These are phyloP conservation scores for Pythium biforme DNA, from an alignment of 352 stramenopile species.

Conservation along the genomic window DNA sequence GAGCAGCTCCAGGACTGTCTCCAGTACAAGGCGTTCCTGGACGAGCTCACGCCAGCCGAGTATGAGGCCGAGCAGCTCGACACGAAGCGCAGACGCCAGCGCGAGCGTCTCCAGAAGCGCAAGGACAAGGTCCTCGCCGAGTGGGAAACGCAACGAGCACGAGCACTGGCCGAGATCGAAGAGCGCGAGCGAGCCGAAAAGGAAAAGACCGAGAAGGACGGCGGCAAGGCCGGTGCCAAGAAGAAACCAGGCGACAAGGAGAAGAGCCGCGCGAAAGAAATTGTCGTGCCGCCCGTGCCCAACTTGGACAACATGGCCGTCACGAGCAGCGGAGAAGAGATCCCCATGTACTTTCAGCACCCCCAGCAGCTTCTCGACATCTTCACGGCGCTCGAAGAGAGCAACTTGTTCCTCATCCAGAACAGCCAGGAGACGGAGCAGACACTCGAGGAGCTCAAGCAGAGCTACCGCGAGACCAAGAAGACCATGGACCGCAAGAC, in stretches of 20 bases:
- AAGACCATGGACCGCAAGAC: constrained; percentile 89
- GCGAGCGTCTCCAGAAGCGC: constrained; percentile 57
- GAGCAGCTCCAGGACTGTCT: constrained; percentile 94
- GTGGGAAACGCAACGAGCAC: constrained; percentile 59
- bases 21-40: constrained; percentile 93
- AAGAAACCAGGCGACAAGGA: constrained; percentile 47
- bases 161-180: constrained; percentile 61
- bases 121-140: constrained; percentile 71
- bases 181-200: constrained; percentile 56
- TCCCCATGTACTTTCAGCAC: constrained; percentile 95
- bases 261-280: constrained; percentile 41
- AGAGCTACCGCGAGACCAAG: constrained; percentile 90
- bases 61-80: constrained; percentile 79
- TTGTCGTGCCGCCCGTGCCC: constrained; percentile 55
- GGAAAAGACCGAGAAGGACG: constrained; percentile 63
- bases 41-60: constrained; percentile 88
- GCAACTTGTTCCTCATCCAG: constrained; percentile 96
- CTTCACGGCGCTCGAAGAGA: constrained; percentile 92
- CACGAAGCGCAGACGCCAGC: constrained; percentile 68
- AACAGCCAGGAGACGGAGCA: constrained; percentile 95
- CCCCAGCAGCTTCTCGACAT: constrained; percentile 93
- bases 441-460: constrained; percentile 93
- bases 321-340: constrained; percentile 87
- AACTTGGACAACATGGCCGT: constrained; percentile 63
- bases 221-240: constrained; percentile 30